Conservation (phyloP, 768 basidiomycete genomes). For the Hericium alpestre region DNA sequence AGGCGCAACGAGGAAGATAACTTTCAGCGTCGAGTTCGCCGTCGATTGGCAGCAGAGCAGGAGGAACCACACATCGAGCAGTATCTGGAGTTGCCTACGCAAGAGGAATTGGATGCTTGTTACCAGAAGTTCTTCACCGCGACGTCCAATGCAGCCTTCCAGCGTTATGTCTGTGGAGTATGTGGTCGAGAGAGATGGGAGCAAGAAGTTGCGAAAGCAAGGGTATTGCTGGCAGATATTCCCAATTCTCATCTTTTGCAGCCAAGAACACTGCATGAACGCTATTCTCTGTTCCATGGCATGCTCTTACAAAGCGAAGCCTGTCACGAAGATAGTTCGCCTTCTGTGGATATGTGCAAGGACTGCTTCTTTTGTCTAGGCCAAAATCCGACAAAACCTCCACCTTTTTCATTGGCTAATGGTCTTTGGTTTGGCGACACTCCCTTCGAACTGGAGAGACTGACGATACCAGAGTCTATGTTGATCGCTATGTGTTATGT, state of each 20-base stretch:
- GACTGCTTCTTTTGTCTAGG: background rate
- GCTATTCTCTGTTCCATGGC: background rate
- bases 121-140: background rate
- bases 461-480: conserved; percentile 30
- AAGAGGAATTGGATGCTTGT: background rate
- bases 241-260: background rate
- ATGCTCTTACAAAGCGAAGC: background rate
- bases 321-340: background rate
- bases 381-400: background rate
- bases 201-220: background rate
- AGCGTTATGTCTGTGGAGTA: background rate
- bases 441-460: conserved; percentile 18
- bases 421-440: conserved; percentile 28
- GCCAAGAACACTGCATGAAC: background rate
- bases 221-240: background rate
- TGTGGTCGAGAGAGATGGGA: background rate
- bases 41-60: too few relatives aligned
- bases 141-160: background rate
- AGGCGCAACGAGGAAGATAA: background rate
- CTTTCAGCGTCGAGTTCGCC: too few relatives aligned
- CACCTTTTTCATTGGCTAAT: conserved; percentile 20
- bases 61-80: too few relatives aligned
- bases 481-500: conserved; percentile 17
- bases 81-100: background rate
- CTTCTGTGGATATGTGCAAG: background rate